A percentile compares a stretch with the other conserved stretches of the same genome.
phyloP scores from a whole-genome alignment of 345 rosid species.

The Garcia nutans region DNA sequence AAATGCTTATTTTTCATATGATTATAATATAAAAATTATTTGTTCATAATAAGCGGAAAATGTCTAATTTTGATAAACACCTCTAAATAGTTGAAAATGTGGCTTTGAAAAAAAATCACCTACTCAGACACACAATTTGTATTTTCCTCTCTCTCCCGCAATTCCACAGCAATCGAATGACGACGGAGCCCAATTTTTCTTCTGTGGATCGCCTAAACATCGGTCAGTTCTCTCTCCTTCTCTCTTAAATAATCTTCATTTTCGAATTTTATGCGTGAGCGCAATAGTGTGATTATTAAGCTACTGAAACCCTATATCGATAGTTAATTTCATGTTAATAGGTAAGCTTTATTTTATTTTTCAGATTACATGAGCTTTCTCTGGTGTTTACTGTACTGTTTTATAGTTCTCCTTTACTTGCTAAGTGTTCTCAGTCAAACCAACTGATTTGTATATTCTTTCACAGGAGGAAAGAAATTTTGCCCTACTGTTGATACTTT shows the following conservation, averaged over 20 bases:
- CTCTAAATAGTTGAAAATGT: too few relatives aligned
- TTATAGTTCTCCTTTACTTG: background rate
- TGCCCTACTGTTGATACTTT: conserved; percentile 75
- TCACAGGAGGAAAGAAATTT: conserved; percentile 79
- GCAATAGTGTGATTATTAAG: background rate
- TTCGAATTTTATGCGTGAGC: background rate
- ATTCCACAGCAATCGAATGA: conserved; percentile 22
- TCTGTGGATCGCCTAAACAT: conserved; percentile 77
- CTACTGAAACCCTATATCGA: conserved; percentile 5
- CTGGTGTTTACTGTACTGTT: background rate
- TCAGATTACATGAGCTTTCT: too few relatives aligned
- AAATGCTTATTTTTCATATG: too few relatives aligned
- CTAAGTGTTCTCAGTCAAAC: background rate
- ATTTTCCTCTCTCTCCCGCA: background rate
- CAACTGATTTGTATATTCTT: background rate
- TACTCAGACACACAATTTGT: background rate
- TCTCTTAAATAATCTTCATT: background rate
- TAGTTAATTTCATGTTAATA: conserved; percentile 2
- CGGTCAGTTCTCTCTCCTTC: conserved; percentile 36
- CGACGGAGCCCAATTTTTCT: conserved; percentile 34
- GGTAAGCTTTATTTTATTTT: background rate
- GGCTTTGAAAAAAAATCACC: too few relatives aligned
- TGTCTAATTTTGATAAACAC: too few relatives aligned
- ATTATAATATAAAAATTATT: too few relatives aligned
- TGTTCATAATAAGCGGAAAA: too few relatives aligned